Evolutionary conservation across 75 land plant species (phyloP), one percentile per base, ranked within the genome.

Genomic region (Pseudotsuga menziesii): DNA sequence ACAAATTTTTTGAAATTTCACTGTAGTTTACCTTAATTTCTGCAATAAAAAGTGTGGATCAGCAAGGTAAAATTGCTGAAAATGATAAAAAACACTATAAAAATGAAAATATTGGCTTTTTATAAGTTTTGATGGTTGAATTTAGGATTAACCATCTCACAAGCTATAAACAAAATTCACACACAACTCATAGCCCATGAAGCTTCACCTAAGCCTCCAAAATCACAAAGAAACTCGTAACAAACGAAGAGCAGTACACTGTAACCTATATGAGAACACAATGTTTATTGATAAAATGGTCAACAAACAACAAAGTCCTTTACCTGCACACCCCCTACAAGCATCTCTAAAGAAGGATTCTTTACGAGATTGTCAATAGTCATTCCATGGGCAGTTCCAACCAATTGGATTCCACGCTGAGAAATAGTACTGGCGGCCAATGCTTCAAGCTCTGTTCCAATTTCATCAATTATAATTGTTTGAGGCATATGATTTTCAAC

Each of bases 401-500:
- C 99, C 61, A 96, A 83, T 78, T 96, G 99, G 16, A 96, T 97
- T 67, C 99, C 99, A 79, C 99, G 88, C 80, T 96, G 94, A 63
- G 99, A 97, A 76, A 96, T 96, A 19, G 99, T 96, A 32, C 94
- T 90, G n/a, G 99, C 99, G 61, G 99, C 99, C 77, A 89, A 29
- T 23, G 99, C 97, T 83, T 93, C 99, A 71, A 96, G 84, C 78
- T 96, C 99, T 22, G 99, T 96, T 13, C 99, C 94, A 80, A 96
- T 96, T 83, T 96, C 99, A 86, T 96, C 99, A 74, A 96, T 96
- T 44, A 96, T 88, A 69, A 96, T 93, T 27, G 91, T 85, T 84
- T 96, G 88, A 57, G 99, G 99, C 99, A 96, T 96, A 77, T 96
- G 99, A 80, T 96, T 96, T 79, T 96, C 99, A 72, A 93, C 99